Conservation (phyloP, 2,329 filamentous ascomycete species). For the Colletotrichum sp. region DNA sequence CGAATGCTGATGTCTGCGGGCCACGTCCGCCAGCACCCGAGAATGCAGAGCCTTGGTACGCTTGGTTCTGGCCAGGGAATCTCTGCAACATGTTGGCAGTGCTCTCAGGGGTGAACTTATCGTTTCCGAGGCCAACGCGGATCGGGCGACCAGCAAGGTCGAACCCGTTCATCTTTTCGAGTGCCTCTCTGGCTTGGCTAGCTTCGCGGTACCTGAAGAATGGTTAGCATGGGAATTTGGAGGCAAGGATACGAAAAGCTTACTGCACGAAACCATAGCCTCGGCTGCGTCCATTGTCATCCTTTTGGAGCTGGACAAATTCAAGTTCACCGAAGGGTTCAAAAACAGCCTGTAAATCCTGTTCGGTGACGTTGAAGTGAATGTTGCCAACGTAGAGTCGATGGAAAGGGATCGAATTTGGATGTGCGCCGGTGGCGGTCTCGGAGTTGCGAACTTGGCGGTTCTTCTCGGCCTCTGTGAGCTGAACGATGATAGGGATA, state of each 20-base stretch:
- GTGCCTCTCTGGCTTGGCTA: constrained; percentile 86
- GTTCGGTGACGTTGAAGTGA: constrained; percentile 98
- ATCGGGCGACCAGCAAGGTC: constrained; percentile 97
- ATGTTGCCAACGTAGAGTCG: constrained; percentile 99
- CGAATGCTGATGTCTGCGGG: constrained; percentile 84
- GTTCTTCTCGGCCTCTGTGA: constrained; percentile 99
- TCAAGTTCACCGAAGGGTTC: constrained; percentile 97
- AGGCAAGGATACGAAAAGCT: constrained; percentile 40
- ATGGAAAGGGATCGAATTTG: constrained; percentile 92
- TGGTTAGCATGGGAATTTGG: constrained; percentile 35
- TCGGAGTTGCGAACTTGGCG: constrained; percentile 89
- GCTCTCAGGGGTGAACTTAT: constrained; percentile 99
- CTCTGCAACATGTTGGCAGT: constrained; percentile 91
- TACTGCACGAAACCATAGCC: constrained; percentile 99
- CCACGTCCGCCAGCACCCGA: constrained; percentile 89
- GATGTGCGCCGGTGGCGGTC: constrained; percentile 61
- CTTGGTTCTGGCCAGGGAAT: constrained; percentile 81
- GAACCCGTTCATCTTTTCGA: constrained; percentile 99
- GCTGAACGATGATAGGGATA: constrained; percentile 97
- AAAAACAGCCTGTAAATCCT: constrained; percentile 94
- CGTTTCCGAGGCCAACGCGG: constrained; percentile 97
- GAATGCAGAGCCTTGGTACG: constrained; percentile 89
- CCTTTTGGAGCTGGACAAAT: constrained; percentile 96
- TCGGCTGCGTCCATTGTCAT: constrained; percentile 86
- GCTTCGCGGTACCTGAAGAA: constrained; percentile 82